Percentiles rank a stretch among this genome's conserved stretches.
These are phyloP conservation scores for Chlorella ohadii DNA, from an alignment of 139 green algal genomes.

Conservation along the genomic window DNA sequence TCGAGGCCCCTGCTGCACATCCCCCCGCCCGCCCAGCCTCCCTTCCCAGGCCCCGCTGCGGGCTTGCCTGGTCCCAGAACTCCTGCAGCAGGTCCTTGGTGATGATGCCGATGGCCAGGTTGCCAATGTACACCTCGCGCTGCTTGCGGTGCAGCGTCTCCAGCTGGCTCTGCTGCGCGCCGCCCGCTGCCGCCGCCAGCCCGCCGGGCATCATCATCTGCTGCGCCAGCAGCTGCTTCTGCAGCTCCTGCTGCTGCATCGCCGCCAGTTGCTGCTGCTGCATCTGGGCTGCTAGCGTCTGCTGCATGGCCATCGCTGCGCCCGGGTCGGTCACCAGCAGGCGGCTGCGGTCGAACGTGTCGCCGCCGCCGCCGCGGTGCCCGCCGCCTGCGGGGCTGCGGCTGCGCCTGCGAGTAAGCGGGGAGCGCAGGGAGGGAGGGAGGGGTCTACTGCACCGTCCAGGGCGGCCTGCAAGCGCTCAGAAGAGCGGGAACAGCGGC, in stretches of 20 bases:
- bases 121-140: conserved; percentile 90
- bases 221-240: conserved; percentile 66
- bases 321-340: conserved; percentile 26
- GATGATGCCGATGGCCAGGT: conserved; percentile 84
- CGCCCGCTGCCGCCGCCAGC: not conserved
- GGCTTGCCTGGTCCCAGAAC: conserved; percentile 83
- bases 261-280: conserved; percentile 48
- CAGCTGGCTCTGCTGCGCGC: not conserved
- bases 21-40: not conserved
- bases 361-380: not conserved
- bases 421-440: too few relatives aligned
- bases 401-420: not conserved
- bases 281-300: conserved; percentile 30
- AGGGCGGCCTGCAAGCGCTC: too few relatives aligned
- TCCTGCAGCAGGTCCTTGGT: conserved; percentile 79
- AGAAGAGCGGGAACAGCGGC: too few relatives aligned
- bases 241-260: conserved; percentile 64
- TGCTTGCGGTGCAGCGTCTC: conserved; percentile 66
- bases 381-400: conserved; percentile 6
- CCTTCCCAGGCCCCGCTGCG: not conserved
- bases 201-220: conserved; percentile 49
- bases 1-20: not conserved
- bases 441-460: too few relatives aligned
- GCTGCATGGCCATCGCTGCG: conserved; percentile 1
- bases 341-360: not conserved